Conservation (phyloP, 2,329 filamentous ascomycete species). For the Fusarium hostae region DNA sequence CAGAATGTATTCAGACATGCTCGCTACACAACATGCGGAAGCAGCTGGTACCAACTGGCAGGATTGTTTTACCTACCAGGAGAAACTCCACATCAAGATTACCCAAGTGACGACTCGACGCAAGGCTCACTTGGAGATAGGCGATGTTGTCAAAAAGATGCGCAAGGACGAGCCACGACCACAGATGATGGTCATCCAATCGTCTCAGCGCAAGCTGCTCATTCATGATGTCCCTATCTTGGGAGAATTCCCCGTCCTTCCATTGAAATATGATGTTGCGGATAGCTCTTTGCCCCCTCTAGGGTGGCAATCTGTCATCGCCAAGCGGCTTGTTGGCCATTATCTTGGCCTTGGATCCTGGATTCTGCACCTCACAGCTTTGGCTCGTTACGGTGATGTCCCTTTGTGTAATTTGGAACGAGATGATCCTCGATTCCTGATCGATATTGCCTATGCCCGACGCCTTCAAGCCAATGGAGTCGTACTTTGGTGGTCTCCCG, state of each 20-base stretch:
- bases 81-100: constrained; percentile 84
- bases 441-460: constrained; percentile 94
- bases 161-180: constrained; percentile 84
- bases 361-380: constrained; percentile 86
- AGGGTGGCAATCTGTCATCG: constrained; percentile 92
- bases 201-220: constrained; percentile 82
- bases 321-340: constrained; percentile 85
- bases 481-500: constrained; percentile 95
- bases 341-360: constrained; percentile 94
- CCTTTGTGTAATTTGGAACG: constrained; percentile 95
- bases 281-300: constrained; percentile 91
- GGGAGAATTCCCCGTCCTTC: constrained; percentile 84
- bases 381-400: constrained; percentile 92
- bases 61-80: constrained; percentile 86
- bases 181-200: constrained; percentile 88
- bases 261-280: constrained; percentile 81
- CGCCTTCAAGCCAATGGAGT: constrained; percentile 91
- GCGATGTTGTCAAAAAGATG: constrained; percentile 90
- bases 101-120: constrained; percentile 89
- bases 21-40: constrained; percentile 73
- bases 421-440: constrained; percentile 93
- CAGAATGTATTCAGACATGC: constrained; percentile 84
- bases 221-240: constrained; percentile 87
- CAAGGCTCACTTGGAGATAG: constrained; percentile 88
- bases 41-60: constrained; percentile 78